Evolutionary conservation across 768 basidiomycete genomes (phyloP), one percentile per base, ranked within the genome.

Genomic region (Phlebiopsis flavidoalba): DNA sequence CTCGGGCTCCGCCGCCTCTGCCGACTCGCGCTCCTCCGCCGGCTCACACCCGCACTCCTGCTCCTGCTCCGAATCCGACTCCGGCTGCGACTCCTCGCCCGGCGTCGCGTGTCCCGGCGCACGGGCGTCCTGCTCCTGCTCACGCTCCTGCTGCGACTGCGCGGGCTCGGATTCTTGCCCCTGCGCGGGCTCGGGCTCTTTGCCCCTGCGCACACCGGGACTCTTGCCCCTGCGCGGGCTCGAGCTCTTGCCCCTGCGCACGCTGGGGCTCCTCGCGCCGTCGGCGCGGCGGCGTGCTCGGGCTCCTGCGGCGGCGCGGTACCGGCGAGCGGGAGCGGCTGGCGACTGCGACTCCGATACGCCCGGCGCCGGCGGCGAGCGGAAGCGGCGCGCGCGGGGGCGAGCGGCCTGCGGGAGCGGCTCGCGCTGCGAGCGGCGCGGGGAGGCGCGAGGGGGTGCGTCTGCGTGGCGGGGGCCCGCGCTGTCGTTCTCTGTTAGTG

Each of bases 391-490:
- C 15, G 47, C 21, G 17, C 59, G 21, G 26, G 56, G 51, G 5
- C n/a, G 60, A 62, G 14, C 65, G 64, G 79, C 79, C 24, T 73
- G 73, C 53, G 75, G n/a, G n/a, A 78, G 57, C 77, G 76, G 35
- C 73, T 72, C 15, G 73, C 67, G 64, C 74, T 74, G 43, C 77
- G 80, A 2, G 77, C 79, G 37, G 82, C 80, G n/a, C 79, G 76
- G 14, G 69, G 72, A 10, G 80, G 8, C 58, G 67, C 54, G 67
- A 69, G 12, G 57, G 55, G 1, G 61, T 57, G 19, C 60, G 61
- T 47, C 61, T 48, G 33, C 64, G 57, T 58, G 62, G 64, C 19
- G 64, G 70, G 1, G 61, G 63, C 2, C 57, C 60, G 8, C 66
- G 64, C 62, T 70, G 55, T n/a, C 15, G 53, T 33, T 31, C 26